Evolutionary conservation across 116 monocot species (phyloP), one percentile per base, ranked within the genome.

Genomic region (Posidonia oceanica): DNA sequence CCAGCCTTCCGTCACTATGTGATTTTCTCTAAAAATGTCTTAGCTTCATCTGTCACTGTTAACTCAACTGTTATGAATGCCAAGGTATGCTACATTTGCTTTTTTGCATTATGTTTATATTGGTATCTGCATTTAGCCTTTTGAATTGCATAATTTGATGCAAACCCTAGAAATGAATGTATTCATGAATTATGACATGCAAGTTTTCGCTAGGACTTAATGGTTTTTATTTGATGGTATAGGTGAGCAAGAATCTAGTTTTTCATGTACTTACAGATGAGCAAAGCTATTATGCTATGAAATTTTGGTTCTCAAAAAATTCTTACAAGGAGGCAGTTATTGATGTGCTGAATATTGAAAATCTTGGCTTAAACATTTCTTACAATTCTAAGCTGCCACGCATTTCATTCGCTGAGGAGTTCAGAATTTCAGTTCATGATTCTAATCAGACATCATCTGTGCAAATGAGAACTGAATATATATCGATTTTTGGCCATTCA

Each of bases 31-130:
- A 75, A 72, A 73, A 86, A 99, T 62, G 55, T 99, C 23, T 82
- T 93, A 59, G 88, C 94, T 41, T 75, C 76, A 68, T 91, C 94
- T 66, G 91, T 91, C 57, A 78, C 79, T 15, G 80, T 99, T 69
- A 99, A 99, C 72, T 99, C 99, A 7, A 94, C 99, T 14, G 86
- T 99, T 53, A 79, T 80, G 79, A 92, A 77, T 74, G 76, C 88
- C 37, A 67, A 88, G 90, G 99, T 99, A 82, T 54, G 55, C 22
- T 6, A 29, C 6, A 54, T 68, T 42, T 64, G 8, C 3, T 51
- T 59, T 60, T 18, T 22, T 48, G 10, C 10, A 59, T 41, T 6
- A 52, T 61, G 23, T 72, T 59, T 61, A 17, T 53, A 54, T 51
- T 67, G 41, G 7, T 52, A 53, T 68, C 12, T 29, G 16, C 15